Percentiles rank a stretch among this genome's conserved stretches.
These are phyloP conservation scores for Penicillium sp. DNA, from an alignment of 2,329 filamentous ascomycete species.

Conservation along the genomic window DNA sequence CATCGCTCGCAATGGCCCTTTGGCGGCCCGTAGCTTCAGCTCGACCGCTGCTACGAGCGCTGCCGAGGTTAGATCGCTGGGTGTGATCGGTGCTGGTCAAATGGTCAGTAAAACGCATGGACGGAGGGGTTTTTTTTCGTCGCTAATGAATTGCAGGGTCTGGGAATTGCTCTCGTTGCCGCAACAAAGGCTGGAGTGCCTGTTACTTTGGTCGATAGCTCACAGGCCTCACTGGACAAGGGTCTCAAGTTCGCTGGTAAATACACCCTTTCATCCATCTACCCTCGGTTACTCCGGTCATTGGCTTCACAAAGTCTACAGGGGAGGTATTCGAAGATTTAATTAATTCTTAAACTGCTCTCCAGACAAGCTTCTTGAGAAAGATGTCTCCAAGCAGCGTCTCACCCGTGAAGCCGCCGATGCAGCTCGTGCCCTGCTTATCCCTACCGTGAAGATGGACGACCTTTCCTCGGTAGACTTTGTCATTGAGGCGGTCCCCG, in stretches of 20 bases:
- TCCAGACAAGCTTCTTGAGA: slow-evolving; percentile 88
- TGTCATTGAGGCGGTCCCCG: slow-evolving; percentile 95
- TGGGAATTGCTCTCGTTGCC: slow-evolving; percentile 94
- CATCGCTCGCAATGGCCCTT: slow-evolving; percentile 40
- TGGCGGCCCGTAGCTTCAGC: slow-evolving; percentile 68
- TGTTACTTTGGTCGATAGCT: slow-evolving; percentile 84
- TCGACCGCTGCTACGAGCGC: slow-evolving; percentile 66
- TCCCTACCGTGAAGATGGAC: slow-evolving; percentile 73
- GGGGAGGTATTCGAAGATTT: background rate
- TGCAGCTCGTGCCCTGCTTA: slow-evolving; percentile 71
- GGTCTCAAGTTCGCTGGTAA: slow-evolving; percentile 85
- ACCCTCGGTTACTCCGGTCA: background rate
- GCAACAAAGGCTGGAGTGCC: slow-evolving; percentile 82
- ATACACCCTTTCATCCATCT: slow-evolving; percentile 24
- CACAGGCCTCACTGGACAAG: slow-evolving; percentile 84
- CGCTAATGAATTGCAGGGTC: slow-evolving; percentile 65
- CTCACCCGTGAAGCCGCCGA: slow-evolving; percentile 83
- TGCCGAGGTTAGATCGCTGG: slow-evolving; percentile 81
- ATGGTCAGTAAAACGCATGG: slow-evolving; percentile 68
- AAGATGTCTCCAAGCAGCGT: slow-evolving; percentile 87
- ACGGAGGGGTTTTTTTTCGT: slow-evolving; percentile 15
- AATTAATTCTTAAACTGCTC: background rate
- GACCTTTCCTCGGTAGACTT: slow-evolving; percentile 86
- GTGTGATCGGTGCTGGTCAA: slow-evolving; percentile 92
- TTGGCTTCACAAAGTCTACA: background rate